These are phyloP conservation scores for Austroboletus festivus DNA, from an alignment of 768 basidiomycete genomes.

Conservation along the genomic window DNA sequence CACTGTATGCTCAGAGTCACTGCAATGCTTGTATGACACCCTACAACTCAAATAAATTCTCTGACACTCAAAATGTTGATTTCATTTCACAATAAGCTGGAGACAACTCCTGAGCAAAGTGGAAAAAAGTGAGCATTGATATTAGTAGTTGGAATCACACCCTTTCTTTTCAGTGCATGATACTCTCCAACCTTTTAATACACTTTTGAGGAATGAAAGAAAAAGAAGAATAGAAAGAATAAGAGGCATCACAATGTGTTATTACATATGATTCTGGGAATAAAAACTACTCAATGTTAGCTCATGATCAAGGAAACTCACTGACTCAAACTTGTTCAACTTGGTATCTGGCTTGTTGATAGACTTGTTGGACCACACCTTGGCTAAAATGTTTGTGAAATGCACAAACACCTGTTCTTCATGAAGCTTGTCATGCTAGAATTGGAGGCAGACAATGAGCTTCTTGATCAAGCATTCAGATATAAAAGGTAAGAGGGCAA, in stretches of 20 bases:
- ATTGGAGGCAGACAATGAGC: slow-evolving; percentile 86
- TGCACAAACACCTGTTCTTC: slow-evolving; percentile 75
- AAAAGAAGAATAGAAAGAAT: too few species aligned
- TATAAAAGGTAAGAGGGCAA: slow-evolving; percentile 94
- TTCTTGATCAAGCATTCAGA: slow-evolving; percentile 96
- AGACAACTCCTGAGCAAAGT: too few species aligned
- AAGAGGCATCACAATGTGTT: slow-evolving; percentile 5
- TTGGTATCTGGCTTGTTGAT: slow-evolving; percentile 92
- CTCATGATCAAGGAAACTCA: slow-evolving; percentile 21
- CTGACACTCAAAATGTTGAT: too few species aligned
- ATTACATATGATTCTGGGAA: slow-evolving; percentile 4
- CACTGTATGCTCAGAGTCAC: too few species aligned
- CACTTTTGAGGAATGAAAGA: too few species aligned
- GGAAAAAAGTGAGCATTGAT: too few species aligned
- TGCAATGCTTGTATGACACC: too few species aligned
- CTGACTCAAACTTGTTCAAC: slow-evolving; percentile 91
- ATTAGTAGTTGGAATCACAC: too few species aligned
- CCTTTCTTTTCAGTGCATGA: too few species aligned
- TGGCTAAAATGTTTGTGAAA: slow-evolving; percentile 88
- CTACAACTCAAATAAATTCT: too few species aligned
- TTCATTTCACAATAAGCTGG: too few species aligned
- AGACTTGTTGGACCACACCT: slow-evolving; percentile 89
- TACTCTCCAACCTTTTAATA: too few species aligned
- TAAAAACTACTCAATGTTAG: not conserved
- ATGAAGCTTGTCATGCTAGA: slow-evolving; percentile 95